These are phyloP conservation scores for Neonectria hederae DNA, from an alignment of 2,329 filamentous ascomycete species.

Conservation along the genomic window DNA sequence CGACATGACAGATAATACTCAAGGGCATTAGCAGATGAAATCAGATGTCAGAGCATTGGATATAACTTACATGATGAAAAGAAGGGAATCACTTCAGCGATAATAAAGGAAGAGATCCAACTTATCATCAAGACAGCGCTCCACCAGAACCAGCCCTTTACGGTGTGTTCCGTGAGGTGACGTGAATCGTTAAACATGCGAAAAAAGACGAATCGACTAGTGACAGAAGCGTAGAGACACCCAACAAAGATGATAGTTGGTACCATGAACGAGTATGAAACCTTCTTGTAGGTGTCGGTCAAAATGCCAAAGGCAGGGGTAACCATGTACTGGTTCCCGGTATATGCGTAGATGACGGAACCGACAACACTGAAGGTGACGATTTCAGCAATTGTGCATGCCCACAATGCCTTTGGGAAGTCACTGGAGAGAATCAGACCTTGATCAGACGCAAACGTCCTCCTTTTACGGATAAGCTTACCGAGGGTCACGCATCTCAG, in stretches of 20 bases:
- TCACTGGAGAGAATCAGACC: slow-evolving; percentile 59
- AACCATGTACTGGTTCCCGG: slow-evolving; percentile 88
- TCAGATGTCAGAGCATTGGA: accelerated
- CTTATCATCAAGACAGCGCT: slow-evolving; percentile 71
- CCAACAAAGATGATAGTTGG: slow-evolving; percentile 92
- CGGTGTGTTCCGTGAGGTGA: slow-evolving; percentile 82
- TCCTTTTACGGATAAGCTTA: slow-evolving; percentile 23
- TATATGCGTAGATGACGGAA: slow-evolving; percentile 81
- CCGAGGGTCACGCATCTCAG: slow-evolving; percentile 81
- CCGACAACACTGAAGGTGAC: slow-evolving; percentile 87
- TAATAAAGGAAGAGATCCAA: slow-evolving; percentile 86
- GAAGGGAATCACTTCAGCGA: slow-evolving; percentile 92
- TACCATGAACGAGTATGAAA: slow-evolving; percentile 94
- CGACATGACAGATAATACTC: slow-evolving; percentile 75
- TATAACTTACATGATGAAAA: slow-evolving; percentile 73
- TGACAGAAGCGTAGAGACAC: slow-evolving; percentile 88
- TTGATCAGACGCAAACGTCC: no score
- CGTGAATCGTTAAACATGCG: slow-evolving; percentile 80
- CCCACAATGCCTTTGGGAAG: slow-evolving; percentile 91
- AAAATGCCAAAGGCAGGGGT: slow-evolving; percentile 87
- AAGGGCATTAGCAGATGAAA: slow-evolving; percentile 18
- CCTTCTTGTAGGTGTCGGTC: slow-evolving; percentile 81
- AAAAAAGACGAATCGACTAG: slow-evolving; percentile 90
- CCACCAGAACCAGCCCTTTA: slow-evolving; percentile 84
- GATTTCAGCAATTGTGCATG: slow-evolving; percentile 86